Conservation (phyloP, 2,329 filamentous ascomycete genomes). For the Nigrospora osmanthi region DNA sequence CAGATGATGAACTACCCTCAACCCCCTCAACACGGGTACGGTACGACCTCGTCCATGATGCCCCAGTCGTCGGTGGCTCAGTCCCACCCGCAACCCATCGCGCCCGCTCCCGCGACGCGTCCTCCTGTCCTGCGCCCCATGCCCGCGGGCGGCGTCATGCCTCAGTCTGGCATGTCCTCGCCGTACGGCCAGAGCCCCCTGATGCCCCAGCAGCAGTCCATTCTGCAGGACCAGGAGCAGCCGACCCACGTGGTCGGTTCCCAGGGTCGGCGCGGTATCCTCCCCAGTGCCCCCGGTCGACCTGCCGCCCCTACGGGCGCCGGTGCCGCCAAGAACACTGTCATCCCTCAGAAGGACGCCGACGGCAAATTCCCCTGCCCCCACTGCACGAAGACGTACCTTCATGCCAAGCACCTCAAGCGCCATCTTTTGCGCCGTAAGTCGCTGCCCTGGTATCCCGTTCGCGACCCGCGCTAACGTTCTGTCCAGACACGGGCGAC, state of each 20-base stretch:
- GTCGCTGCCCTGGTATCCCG: constrained; percentile 28
- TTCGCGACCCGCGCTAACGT: constrained; percentile 7
- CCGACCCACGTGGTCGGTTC: constrained; percentile 92
- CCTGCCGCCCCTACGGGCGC: constrained; percentile 69
- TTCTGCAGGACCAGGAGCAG: constrained; percentile 48
- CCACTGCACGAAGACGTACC: constrained; percentile 96
- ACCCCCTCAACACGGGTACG: constrained; percentile 46
- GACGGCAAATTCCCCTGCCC: constrained; percentile 98
- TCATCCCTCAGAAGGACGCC: constrained; percentile 88
- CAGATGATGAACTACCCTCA: constrained; percentile 48
- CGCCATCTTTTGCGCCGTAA: constrained; percentile 92
- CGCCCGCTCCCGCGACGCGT: constrained; percentile 57
- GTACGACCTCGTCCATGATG: constrained; percentile 53
- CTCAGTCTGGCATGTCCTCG: constrained; percentile 47
- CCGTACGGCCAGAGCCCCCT: constrained; percentile 51
- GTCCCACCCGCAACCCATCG: constrained; percentile 68
- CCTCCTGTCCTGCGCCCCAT: constrained; percentile 61
- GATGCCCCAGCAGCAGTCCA: constrained; percentile 46
- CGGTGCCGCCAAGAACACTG: constrained; percentile 64
- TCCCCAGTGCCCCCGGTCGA: constrained; percentile 83
- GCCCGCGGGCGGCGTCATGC: constrained; percentile 58
- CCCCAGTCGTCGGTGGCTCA: constrained; percentile 58
- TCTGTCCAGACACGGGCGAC: constrained; percentile 76
- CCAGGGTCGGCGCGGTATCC: constrained; percentile 82
- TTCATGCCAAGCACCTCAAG: constrained; percentile 96